A percentile compares a stretch with the other conserved stretches of the same genome.
Conservation (phyloP, 192 early-diverging fungal genomes). For the Kickxella alabastrina region DNA sequence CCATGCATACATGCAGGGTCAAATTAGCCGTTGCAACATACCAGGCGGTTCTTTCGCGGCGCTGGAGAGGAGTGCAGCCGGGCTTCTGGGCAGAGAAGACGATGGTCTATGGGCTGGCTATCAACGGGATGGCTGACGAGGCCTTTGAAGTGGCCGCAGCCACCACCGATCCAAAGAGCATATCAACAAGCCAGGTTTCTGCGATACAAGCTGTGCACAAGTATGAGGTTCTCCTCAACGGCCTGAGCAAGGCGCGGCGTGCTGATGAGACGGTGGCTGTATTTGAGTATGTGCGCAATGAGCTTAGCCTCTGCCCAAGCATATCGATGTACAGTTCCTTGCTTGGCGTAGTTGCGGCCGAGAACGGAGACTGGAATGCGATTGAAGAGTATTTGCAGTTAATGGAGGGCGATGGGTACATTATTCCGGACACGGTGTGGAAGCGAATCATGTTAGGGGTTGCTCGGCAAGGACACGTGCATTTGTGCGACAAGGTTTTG, state of each 20-base stretch:
- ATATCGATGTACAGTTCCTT: constrained; percentile 36
- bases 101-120: constrained; percentile 46
- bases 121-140: constrained; percentile 20
- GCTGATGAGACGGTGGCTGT: constrained; percentile 20
- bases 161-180: constrained; percentile 6
- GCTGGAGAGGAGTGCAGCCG: constrained; percentile 14
- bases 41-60: constrained; percentile 15
- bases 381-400: constrained; percentile 17
- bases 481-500: constrained; percentile 27
- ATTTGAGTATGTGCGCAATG: constrained; percentile 32
- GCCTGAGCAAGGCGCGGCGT: constrained; percentile 20
- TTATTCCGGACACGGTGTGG: constrained; percentile 20
- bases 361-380: constrained; percentile 8
- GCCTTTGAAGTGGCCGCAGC: constrained; percentile 35
- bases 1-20: constrained; percentile 18
- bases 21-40: constrained; percentile 29
- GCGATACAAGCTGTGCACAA: constrained; percentile 34
- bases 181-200: background rate
- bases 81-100: constrained; percentile 44
- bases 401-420: constrained; percentile 31
- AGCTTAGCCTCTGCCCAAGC: constrained; percentile 27
- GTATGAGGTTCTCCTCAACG: constrained; percentile 40
- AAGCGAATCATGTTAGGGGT: constrained; percentile 34
- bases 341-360: constrained; percentile 24
- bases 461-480: constrained; percentile 21